Percentiles rank a stretch among this genome's conserved stretches.
Conservation (phyloP, 2,329 filamentous ascomycete species). For the Pseudocercospora vitis region DNA sequence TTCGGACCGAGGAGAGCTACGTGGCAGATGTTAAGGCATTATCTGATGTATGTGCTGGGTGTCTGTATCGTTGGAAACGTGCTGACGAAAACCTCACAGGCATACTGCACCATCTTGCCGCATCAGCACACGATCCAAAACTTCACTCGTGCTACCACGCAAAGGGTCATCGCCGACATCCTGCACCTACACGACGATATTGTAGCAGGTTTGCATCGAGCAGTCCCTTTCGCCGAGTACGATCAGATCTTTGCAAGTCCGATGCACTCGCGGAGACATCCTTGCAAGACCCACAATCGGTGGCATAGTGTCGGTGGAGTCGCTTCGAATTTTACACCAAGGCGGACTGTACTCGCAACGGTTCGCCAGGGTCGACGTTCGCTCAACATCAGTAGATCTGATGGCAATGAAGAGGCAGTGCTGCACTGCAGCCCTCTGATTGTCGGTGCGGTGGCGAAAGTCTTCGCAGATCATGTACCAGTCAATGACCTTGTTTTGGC, state of each 20-base stretch:
- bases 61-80: neutral
- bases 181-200: constrained; percentile 81
- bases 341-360: constrained; percentile 30
- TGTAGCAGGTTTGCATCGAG: constrained; percentile 69
- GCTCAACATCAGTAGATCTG: constrained; percentile 46
- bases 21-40: constrained; percentile 83
- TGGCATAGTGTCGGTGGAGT: constrained; percentile 51
- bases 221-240: constrained; percentile 64
- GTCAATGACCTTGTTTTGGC: constrained; percentile 20
- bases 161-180: constrained; percentile 60
- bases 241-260: constrained; percentile 33
- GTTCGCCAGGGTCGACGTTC: constrained; percentile 45
- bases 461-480: constrained; percentile 55
- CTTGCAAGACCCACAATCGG: constrained; percentile 46
- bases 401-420: constrained; percentile 39
- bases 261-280: neutral
- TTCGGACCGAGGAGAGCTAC: constrained; percentile 84
- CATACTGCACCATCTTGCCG: constrained; percentile 46
- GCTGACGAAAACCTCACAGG: constrained; percentile 29
- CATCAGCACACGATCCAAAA: constrained; percentile 30
- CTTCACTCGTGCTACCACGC: constrained; percentile 33
- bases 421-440: constrained; percentile 55
- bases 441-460: constrained; percentile 53
- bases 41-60: constrained; percentile 65
- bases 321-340: constrained; percentile 39